phyloP scores from a whole-genome alignment of 805 yeast species.

The Ogataea paraovalis region DNA sequence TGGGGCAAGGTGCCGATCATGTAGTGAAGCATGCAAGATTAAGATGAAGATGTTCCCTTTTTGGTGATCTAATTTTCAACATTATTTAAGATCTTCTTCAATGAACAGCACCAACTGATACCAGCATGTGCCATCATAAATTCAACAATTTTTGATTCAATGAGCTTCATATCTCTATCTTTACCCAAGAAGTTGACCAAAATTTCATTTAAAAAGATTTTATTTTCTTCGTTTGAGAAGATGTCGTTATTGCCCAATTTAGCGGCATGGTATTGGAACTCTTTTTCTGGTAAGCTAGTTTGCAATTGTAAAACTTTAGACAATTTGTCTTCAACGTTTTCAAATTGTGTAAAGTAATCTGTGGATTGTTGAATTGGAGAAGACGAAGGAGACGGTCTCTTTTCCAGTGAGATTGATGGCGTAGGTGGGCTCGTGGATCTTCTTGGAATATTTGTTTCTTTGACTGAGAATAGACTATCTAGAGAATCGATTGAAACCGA shows the following conservation, averaged over 20 bases:
- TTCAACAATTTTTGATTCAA: slow-evolving; percentile 36
- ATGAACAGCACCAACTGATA: slow-evolving; percentile 64
- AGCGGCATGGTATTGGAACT: slow-evolving; percentile 39
- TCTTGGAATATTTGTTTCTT: slow-evolving; percentile 3
- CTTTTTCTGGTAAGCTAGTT: slow-evolving; percentile 36
- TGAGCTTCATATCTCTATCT: slow-evolving; percentile 4
- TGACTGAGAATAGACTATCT: slow-evolving; percentile 2
- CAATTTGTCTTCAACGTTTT: slow-evolving; percentile 15
- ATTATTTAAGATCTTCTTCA: slow-evolving; percentile 51
- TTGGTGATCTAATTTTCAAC: slow-evolving; percentile 1
- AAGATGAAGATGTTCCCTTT: no score
- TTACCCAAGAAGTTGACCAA: slow-evolving; percentile 21
- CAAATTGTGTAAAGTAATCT: background rate
- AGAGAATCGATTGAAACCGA: slow-evolving; percentile 1
- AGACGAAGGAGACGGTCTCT: slow-evolving; percentile 1
- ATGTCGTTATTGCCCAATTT: slow-evolving; percentile 32
- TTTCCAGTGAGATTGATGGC: slow-evolving; percentile 3
- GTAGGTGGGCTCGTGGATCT: slow-evolving; percentile 7
- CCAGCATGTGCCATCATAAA: slow-evolving; percentile 59
- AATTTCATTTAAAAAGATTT: slow-evolving; percentile 23
- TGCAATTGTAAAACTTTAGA: slow-evolving; percentile 24
- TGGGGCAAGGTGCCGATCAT: background rate
- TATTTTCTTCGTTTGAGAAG: slow-evolving; percentile 28
- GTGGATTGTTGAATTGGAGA: slow-evolving; percentile 3
- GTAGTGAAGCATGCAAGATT: background rate